Evolutionary conservation across 2,329 filamentous ascomycete genomes (phyloP).

Genomic region (Gliomastix tumulicola): DNA sequence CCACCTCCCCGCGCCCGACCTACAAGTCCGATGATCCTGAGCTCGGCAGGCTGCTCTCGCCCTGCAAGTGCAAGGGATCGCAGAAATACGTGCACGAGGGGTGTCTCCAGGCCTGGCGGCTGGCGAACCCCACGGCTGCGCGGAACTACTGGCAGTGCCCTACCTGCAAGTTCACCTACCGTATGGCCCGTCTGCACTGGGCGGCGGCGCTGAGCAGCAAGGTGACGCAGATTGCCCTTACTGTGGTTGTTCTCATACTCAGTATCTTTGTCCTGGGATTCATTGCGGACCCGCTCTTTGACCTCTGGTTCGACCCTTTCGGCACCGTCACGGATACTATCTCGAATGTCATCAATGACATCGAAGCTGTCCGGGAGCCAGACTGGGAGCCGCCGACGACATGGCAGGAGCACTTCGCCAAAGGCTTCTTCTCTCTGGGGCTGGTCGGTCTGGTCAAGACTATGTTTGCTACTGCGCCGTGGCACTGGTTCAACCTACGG

Average conservation of each 20-base stretch:
- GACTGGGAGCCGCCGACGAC: conserved; percentile 43
- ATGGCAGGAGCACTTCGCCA: conserved; percentile 80
- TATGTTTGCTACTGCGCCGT: conserved; percentile 66
- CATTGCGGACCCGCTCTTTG: conserved; percentile 85
- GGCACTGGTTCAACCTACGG: conserved; percentile 70
- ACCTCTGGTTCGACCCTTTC: conserved; percentile 75
- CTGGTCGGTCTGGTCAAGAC: conserved; percentile 80
- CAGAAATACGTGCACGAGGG: conserved; percentile 92
- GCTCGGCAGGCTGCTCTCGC: conserved; percentile 73
- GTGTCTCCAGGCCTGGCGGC: conserved; percentile 78
- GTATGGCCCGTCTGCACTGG: conserved; percentile 70
- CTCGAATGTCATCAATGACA: conserved; percentile 33
- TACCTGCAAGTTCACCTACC: conserved; percentile 80
- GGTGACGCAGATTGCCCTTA: conserved; percentile 62
- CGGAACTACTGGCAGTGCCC: conserved; percentile 83
- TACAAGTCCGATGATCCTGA: conserved; percentile 71
- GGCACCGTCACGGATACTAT: conserved; percentile 51
- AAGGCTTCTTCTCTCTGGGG: conserved; percentile 85
- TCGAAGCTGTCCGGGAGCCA: conserved; percentile 23
- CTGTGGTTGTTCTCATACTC: conserved; percentile 61
- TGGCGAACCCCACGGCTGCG: conserved; percentile 55
- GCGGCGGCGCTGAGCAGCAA: conserved; percentile 62
- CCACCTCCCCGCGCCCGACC: conserved; percentile 24
- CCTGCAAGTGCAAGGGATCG: conserved; percentile 89
- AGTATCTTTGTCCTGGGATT: conserved; percentile 82